Conservation (phyloP, 1,139 yeast genomes). For the Hemisphaericaspora xylofermentans region DNA sequence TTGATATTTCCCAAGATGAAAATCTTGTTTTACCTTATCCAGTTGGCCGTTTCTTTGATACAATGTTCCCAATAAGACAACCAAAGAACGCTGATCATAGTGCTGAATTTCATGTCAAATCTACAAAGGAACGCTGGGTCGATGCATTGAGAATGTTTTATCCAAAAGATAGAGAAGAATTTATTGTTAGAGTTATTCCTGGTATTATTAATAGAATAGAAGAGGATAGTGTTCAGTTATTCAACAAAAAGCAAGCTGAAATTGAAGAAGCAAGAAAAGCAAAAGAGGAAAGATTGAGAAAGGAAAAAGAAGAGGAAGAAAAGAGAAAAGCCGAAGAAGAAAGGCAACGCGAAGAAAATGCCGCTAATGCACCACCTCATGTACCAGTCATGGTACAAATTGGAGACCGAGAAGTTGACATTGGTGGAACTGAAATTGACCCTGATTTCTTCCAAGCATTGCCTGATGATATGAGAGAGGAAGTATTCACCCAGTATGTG, state of each 20-base stretch:
- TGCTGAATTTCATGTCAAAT: constrained; percentile 41
- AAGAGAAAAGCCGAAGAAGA: constrained; percentile 36
- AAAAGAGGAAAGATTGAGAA: constrained; percentile 27
- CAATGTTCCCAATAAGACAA: constrained; percentile 21
- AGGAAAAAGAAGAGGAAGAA: constrained; percentile 37
- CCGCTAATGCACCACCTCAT: constrained; percentile 14
- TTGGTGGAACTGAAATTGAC: constrained; percentile 88
- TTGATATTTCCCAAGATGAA: constrained; percentile 20
- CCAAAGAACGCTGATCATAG: constrained; percentile 14
- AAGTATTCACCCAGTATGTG: constrained; percentile 84
- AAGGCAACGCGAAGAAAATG: constrained; percentile 32
- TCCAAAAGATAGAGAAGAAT: constrained; percentile 39
- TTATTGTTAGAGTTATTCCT: constrained; percentile 47
- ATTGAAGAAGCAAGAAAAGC: constrained; percentile 28
- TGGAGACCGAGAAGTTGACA: constrained; percentile 80
- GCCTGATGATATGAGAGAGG: constrained; percentile 92
- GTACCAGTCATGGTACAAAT: constrained; percentile 69
- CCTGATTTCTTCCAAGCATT: constrained; percentile 87
- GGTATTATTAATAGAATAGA: constrained; percentile 53
- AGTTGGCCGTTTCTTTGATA: constrained; percentile 31
- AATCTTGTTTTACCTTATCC: constrained; percentile 10
- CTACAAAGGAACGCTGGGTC: constrained; percentile 70
- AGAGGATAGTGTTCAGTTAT: constrained; percentile 43
- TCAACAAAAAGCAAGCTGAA: constrained; percentile 29
- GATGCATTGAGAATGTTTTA: constrained; percentile 55